These are phyloP conservation scores for Lathyrus aphaca DNA, from an alignment of 306 rosid species.

Conservation along the genomic window DNA sequence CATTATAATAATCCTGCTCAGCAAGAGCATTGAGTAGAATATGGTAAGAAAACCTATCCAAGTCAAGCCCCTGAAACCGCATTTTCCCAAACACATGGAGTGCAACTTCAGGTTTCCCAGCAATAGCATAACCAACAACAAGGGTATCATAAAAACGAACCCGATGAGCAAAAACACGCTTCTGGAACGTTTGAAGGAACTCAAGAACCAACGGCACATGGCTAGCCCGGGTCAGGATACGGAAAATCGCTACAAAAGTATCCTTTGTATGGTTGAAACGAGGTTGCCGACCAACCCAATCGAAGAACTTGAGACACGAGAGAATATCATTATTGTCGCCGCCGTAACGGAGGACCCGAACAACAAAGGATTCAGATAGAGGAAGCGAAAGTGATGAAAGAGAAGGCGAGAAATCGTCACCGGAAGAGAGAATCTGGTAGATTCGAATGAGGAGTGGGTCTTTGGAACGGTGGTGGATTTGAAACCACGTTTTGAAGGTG, in stretches of 20 bases:
- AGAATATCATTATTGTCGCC: constrained; percentile 50
- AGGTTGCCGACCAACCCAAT: constrained; percentile 84
- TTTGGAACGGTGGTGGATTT: too few relatives aligned
- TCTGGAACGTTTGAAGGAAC: constrained; percentile 29
- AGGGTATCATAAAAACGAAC: too few relatives aligned
- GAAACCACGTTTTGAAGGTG: too few relatives aligned
- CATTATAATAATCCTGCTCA: too few relatives aligned
- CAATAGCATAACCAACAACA: constrained; percentile 79
- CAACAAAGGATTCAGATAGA: too few relatives aligned
- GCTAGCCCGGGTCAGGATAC: constrained; percentile 56
- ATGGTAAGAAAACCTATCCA: constrained; percentile 60
- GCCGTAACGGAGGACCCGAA: constrained; percentile 55
- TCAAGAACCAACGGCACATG: constrained; percentile 50
- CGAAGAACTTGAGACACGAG: constrained; percentile 81
- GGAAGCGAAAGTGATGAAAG: too few relatives aligned
- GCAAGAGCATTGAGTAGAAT: too few relatives aligned
- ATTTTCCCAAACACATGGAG: constrained; percentile 68
- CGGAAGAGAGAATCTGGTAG: too few relatives aligned
- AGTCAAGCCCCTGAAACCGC: constrained; percentile 75
- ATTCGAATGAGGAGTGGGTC: too few relatives aligned
- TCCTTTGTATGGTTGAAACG: constrained; percentile 62
- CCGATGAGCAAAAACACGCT: too few relatives aligned
- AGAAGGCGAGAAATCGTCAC: too few relatives aligned
- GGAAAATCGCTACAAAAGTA: constrained; percentile 63
- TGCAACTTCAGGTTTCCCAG: constrained; percentile 66